These are phyloP conservation scores for Paramecium sonneborni DNA, from an alignment of 73 alveolate species.

Conservation along the genomic window DNA sequence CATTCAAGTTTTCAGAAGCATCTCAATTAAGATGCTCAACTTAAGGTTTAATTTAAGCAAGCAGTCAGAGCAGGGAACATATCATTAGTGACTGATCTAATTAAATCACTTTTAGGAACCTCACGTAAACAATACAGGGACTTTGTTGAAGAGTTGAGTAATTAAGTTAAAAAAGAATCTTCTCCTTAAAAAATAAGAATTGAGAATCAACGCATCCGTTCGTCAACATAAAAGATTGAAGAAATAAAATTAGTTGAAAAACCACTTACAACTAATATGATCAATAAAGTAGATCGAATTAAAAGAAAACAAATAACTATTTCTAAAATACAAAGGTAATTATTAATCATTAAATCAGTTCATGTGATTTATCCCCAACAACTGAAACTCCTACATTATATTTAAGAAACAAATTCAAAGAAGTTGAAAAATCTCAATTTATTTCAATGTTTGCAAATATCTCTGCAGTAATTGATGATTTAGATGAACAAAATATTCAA, in stretches of 20 bases:
- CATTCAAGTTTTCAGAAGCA: background rate
- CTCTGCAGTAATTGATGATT: background rate
- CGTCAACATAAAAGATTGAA: constrained; percentile 1
- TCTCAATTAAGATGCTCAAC: background rate
- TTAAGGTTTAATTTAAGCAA: background rate
- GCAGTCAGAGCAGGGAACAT: background rate
- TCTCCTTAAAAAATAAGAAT: background rate
- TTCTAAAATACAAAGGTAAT: background rate
- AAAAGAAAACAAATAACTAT: background rate
- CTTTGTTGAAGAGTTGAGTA: background rate
- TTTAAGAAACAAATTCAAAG: background rate
- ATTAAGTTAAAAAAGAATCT: background rate
- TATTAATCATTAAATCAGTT: background rate
- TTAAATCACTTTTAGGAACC: background rate
- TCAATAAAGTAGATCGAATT: background rate
- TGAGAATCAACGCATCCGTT: background rate
- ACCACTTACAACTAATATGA: background rate
- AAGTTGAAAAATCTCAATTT: background rate
- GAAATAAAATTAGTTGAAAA: background rate
- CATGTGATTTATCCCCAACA: background rate
- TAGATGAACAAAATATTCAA: background rate
- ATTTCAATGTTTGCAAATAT: background rate
- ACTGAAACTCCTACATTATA: background rate
- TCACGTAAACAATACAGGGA: background rate
- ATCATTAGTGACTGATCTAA: background rate